Percentiles rank a stretch among this genome's conserved stretches.
phyloP scores from a whole-genome alignment of 345 rosid species.

The Angophora floribunda region DNA sequence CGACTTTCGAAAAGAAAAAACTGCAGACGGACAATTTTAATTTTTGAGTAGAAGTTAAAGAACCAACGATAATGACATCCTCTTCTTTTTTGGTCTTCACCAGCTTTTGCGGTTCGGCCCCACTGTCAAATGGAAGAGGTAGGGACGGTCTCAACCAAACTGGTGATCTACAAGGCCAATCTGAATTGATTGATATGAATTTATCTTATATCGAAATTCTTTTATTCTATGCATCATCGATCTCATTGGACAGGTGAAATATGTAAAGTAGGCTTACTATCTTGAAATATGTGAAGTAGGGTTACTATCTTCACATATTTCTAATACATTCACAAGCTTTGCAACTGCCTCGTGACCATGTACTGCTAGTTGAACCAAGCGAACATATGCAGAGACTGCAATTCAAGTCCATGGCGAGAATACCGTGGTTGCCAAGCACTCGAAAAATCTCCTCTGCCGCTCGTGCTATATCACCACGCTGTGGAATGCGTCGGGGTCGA shows the following conservation, averaged over 20 bases:
- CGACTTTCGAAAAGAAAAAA: neutral
- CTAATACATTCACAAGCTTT: slow-evolving; percentile 14
- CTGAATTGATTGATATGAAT: neutral
- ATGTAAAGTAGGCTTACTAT: neutral
- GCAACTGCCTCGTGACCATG: slow-evolving; percentile 24
- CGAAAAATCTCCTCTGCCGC: slow-evolving; percentile 36
- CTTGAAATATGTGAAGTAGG: neutral
- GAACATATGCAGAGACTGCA: slow-evolving; percentile 46
- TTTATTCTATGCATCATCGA: too few relatives aligned
- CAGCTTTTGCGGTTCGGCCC: neutral
- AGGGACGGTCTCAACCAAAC: neutral
- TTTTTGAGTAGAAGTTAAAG: neutral
- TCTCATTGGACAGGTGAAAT: neutral
- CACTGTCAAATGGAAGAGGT: neutral
- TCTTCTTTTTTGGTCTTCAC: too few relatives aligned
- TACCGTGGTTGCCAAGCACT: slow-evolving; percentile 44
- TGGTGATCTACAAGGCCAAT: neutral
- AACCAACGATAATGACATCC: neutral
- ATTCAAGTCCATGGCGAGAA: slow-evolving; percentile 47
- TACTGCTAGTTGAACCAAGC: slow-evolving; percentile 44
- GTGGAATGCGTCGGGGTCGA: slow-evolving; percentile 33
- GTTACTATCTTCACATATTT: neutral
- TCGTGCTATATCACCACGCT: slow-evolving; percentile 33
- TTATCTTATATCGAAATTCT: too few relatives aligned
- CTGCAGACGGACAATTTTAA: neutral